These are phyloP conservation scores for Trichoderma gamsii DNA, from an alignment of 495 filamentous ascomycete species.

Conservation along the genomic window DNA sequence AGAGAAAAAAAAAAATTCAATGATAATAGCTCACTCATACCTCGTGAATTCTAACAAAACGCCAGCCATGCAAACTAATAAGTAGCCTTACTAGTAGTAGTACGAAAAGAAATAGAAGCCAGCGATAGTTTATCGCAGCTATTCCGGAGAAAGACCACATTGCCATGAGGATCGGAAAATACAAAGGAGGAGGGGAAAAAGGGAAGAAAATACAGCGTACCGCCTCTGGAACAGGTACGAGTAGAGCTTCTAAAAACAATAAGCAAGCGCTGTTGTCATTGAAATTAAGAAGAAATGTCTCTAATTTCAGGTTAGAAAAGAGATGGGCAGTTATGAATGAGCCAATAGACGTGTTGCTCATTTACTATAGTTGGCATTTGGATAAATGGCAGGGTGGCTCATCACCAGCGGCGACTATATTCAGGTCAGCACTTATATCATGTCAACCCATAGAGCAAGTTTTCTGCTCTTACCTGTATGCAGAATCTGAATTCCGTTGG, in stretches of 20 bases:
- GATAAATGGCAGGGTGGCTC: background rate
- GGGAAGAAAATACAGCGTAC: background rate
- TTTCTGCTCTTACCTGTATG: background rate
- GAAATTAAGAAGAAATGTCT: too few relatives aligned
- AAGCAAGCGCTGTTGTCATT: background rate
- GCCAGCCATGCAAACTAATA: background rate
- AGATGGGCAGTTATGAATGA: background rate
- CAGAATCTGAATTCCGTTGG: background rate
- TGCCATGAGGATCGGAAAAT: background rate
- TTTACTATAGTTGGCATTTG: background rate
- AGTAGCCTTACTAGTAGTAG: background rate
- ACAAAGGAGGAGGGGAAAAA: background rate
- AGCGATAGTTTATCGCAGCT: background rate
- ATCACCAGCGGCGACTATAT: background rate
- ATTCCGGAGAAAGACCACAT: background rate
- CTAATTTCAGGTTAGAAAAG: too few relatives aligned
- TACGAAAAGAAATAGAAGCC: background rate
- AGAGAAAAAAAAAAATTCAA: background rate
- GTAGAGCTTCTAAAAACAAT: background rate
- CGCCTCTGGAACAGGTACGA: background rate
- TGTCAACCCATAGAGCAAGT: background rate
- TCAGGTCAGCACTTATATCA: background rate
- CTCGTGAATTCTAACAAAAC: conserved; percentile 12
- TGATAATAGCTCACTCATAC: background rate
- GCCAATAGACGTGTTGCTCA: background rate